Evolutionary conservation across 306 rosid species (phyloP).

Genomic region (Trichosanthes truncata): DNA sequence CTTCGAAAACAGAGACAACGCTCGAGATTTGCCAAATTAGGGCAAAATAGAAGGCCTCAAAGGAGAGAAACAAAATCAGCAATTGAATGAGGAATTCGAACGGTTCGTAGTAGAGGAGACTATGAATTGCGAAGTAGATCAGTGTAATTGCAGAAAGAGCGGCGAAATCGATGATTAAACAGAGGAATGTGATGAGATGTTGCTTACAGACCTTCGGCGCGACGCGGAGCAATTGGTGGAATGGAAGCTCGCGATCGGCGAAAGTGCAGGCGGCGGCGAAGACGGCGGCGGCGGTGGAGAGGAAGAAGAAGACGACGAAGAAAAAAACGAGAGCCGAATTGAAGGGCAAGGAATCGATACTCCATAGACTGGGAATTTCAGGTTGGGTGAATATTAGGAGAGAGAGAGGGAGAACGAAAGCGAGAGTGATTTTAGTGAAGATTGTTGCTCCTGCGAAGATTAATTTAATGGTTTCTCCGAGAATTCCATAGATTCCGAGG

Average conservation of each 20-base stretch:
- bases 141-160: constrained; percentile 42
- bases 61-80: constrained; percentile 3
- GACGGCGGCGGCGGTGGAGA: constrained; percentile 21
- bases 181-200: constrained; percentile 23
- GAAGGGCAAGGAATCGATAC: constrained; percentile 13
- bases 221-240: constrained; percentile 1
- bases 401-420: constrained; percentile 22
- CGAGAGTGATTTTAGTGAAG: constrained; percentile 20
- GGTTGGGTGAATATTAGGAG: constrained; percentile 15
- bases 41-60: constrained; percentile 36
- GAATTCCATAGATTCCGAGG: neutral
- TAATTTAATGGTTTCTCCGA: neutral
- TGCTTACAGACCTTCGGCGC: constrained; percentile 12
- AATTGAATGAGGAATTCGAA: neutral
- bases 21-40: constrained; percentile 61
- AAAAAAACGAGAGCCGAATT: constrained; percentile 9
- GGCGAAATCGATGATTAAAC: constrained; percentile 3
- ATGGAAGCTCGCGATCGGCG: constrained; percentile 11
- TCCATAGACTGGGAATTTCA: constrained; percentile 2
- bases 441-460: neutral
- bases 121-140: constrained; percentile 22
- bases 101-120: neutral
- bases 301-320: constrained; percentile 18
- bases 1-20: constrained; percentile 61
- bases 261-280: constrained; percentile 20